These are phyloP conservation scores for Sisymbrium irio DNA, from an alignment of 345 rosid species.

Conservation along the genomic window DNA sequence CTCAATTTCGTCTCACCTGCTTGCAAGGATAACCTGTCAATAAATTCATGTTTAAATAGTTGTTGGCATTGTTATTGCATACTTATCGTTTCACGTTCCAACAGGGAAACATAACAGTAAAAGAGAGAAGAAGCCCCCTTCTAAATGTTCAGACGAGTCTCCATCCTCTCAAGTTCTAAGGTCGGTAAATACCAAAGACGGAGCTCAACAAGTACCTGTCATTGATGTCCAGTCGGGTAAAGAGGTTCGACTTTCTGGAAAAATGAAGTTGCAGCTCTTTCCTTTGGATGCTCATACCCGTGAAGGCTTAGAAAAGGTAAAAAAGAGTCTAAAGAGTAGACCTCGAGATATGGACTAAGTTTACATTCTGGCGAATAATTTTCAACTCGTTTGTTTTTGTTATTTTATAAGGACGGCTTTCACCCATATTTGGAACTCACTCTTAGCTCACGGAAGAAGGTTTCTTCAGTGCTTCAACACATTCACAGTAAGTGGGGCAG, in stretches of 20 bases:
- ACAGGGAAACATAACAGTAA: conserved; percentile 28
- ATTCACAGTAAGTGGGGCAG: conserved; percentile 66
- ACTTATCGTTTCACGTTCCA: too few species aligned
- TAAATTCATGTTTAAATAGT: too few species aligned
- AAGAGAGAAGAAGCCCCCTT: conserved; percentile 32
- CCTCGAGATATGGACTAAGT: background rate
- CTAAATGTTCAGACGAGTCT: conserved; percentile 15
- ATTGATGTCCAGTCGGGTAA: conserved; percentile 32
- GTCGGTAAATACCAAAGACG: conserved; percentile 11
- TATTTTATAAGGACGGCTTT: conserved; percentile 60
- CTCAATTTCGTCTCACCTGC: background rate
- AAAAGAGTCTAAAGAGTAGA: background rate
- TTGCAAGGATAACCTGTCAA: too few species aligned
- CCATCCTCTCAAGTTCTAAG: conserved; percentile 13
- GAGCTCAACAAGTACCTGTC: conserved; percentile 13
- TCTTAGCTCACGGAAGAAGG: conserved; percentile 59
- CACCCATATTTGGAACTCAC: conserved; percentile 92
- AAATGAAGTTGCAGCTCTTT: conserved; percentile 86
- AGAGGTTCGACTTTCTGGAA: conserved; percentile 38
- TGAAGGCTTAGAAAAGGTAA: conserved; percentile 69
- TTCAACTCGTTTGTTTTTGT: background rate
- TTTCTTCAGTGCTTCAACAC: conserved; percentile 74
- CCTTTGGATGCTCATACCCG: conserved; percentile 69
- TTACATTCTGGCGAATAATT: background rate
- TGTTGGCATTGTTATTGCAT: too few species aligned